phyloP scores from a whole-genome alignment of 208 protist species.

The Naegleria lovaniensis region DNA sequence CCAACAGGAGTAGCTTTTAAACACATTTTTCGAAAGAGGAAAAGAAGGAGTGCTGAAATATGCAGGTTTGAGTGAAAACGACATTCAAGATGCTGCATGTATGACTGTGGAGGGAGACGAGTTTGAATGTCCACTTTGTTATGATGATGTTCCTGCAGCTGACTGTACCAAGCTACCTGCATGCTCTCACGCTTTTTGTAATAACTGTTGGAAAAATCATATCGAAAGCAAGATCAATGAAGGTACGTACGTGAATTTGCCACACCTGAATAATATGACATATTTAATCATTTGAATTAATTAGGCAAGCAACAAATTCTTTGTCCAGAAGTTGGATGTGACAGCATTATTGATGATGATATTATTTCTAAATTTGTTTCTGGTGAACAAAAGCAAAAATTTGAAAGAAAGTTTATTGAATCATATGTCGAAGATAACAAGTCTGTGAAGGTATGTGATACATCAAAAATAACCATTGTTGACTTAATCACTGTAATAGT shows the following conservation, averaged over 20 bases:
- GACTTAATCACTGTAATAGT: conserved; percentile 30
- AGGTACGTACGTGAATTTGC: conserved; percentile 33
- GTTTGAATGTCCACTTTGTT: conserved; percentile 42
- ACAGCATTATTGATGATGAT: conserved; percentile 43
- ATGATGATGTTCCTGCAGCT: conserved; percentile 41
- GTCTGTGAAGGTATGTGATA: conserved; percentile 43
- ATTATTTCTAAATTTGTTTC: conserved; percentile 44
- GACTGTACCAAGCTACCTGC: conserved; percentile 41
- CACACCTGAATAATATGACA: conserved; percentile 28
- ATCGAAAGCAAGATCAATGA: conserved; percentile 48
- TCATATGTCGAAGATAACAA: conserved; percentile 61
- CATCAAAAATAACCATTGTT: too few relatives aligned
- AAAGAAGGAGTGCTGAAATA: background rate
- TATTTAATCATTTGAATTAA: too few relatives aligned
- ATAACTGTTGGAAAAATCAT: conserved; percentile 51
- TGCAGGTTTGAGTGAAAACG: background rate
- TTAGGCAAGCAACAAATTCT: background rate
- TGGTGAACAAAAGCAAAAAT: conserved; percentile 36
- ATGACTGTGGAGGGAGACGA: background rate
- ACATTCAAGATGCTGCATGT: background rate
- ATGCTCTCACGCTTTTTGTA: conserved; percentile 57
- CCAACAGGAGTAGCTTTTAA: background rate
- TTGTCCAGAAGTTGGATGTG: background rate
- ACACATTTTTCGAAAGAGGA: background rate
- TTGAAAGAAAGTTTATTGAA: conserved; percentile 44